Percentiles rank a stretch among this genome's conserved stretches.
Evolutionary conservation across 805 yeast genomes (phyloP).

Genomic region (Torulaspora franciscae): DNA sequence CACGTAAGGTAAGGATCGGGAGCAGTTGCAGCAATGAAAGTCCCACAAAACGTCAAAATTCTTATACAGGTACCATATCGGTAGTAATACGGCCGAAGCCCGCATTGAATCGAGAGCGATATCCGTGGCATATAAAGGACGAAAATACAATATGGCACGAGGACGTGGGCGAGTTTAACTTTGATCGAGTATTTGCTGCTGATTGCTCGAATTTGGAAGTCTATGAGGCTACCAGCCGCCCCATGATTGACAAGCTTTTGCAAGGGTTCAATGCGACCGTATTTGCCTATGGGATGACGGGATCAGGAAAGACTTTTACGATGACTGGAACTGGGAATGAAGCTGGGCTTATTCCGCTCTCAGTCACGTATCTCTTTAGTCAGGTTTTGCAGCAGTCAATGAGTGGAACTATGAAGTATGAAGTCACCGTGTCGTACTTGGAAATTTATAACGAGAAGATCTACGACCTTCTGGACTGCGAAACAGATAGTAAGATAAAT

Average conservation of each 20-base stretch:
- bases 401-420: slow-evolving; percentile 33
- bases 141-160: slow-evolving; percentile 43
- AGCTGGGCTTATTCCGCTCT: slow-evolving; percentile 68
- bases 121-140: slow-evolving; percentile 33
- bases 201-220: slow-evolving; percentile 51
- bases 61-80: slow-evolving; percentile 55
- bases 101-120: slow-evolving; percentile 29
- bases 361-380: slow-evolving; percentile 49
- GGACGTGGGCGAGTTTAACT: slow-evolving; percentile 61
- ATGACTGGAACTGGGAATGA: slow-evolving; percentile 67
- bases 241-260: slow-evolving; percentile 49
- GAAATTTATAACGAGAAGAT: slow-evolving; percentile 87
- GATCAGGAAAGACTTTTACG: slow-evolving; percentile 84
- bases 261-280: slow-evolving; percentile 84
- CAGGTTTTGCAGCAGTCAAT: slow-evolving; percentile 36
- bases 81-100: slow-evolving; percentile 82
- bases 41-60: slow-evolving; percentile 9
- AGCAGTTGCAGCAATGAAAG: slow-evolving; percentile 6
- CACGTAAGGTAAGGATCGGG: slow-evolving; percentile 1
- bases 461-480: slow-evolving; percentile 58
- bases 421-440: slow-evolving; percentile 62
- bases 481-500: not conserved
- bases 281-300: slow-evolving; percentile 94
- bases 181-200: slow-evolving; percentile 75
- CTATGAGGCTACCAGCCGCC: slow-evolving; percentile 52